These are phyloP conservation scores for Castanea mollissima DNA, from an alignment of 306 rosid genomes.

Conservation along the genomic window DNA sequence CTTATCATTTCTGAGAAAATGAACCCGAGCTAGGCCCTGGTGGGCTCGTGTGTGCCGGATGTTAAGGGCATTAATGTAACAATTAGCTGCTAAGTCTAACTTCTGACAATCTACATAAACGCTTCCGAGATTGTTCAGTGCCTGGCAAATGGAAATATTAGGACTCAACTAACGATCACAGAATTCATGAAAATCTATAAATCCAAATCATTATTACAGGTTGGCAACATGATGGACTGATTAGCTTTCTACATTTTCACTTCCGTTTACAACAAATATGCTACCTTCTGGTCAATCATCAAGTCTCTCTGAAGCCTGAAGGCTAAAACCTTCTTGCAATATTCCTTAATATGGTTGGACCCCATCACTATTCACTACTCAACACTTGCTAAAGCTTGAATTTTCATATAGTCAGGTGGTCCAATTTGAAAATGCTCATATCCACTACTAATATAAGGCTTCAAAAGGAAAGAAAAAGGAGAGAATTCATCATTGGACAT, in stretches of 20 bases:
- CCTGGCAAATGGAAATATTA: constrained; percentile 44
- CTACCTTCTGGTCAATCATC: background rate
- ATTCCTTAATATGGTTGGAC: background rate
- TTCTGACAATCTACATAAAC: constrained; percentile 77
- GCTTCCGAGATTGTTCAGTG: constrained; percentile 91
- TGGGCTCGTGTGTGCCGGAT: constrained; percentile 92
- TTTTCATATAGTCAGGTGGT: background rate
- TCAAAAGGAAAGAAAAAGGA: background rate
- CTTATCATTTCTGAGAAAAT: constrained; percentile 61
- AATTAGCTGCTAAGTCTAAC: constrained; percentile 77
- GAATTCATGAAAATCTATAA: background rate
- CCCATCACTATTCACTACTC: background rate
- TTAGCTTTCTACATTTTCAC: background rate
- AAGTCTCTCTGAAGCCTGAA: background rate
- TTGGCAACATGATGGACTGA: background rate
- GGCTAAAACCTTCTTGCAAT: background rate
- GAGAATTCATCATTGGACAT: background rate
- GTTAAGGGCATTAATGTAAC: constrained; percentile 83
- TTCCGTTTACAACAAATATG: background rate
- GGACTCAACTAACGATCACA: constrained; percentile 17
- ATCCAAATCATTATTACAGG: background rate
- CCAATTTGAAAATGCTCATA: background rate
- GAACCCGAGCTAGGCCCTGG: constrained; percentile 96
- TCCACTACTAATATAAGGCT: background rate
- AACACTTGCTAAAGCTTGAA: background rate